phyloP scores from a whole-genome alignment of 371 early-diverging fungal species.

The Actinomortierella ambigua region DNA sequence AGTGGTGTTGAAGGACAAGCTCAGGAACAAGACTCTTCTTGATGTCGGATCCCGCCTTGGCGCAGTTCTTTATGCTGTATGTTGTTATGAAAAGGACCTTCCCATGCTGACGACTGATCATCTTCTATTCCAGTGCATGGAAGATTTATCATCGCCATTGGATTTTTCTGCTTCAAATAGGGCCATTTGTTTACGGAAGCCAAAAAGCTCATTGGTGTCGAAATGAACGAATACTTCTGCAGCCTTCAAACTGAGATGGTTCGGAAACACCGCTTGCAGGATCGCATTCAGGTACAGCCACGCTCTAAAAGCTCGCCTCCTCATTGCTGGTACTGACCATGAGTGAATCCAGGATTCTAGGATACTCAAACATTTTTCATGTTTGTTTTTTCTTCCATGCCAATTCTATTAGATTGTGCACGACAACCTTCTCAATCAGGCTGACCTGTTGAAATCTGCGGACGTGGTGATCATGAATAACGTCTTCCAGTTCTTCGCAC shows the following conservation, averaged over 20 bases:
- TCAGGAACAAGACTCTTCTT: slow-evolving; percentile 58
- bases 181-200: slow-evolving; percentile 63
- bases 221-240: slow-evolving; percentile 67
- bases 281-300: slow-evolving; percentile 57
- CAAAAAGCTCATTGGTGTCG: slow-evolving; percentile 62
- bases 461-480: slow-evolving; percentile 68
- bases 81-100: slow-evolving; percentile 11
- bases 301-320: background rate
- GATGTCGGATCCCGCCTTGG: slow-evolving; percentile 72
- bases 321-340: no score
- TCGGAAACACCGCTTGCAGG: slow-evolving; percentile 59
- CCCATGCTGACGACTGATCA: no score
- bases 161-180: slow-evolving; percentile 22
- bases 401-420: slow-evolving; percentile 49
- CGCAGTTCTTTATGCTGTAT: slow-evolving; percentile 67
- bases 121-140: no score
- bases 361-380: no score
- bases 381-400: no score
- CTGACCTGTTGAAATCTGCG: slow-evolving; percentile 52
- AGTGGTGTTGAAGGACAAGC: slow-evolving; percentile 53
- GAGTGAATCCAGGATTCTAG: no score
- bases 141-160: background rate
- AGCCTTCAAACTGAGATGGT: slow-evolving; percentile 61
- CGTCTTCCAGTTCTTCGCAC: slow-evolving; percentile 69
- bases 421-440: slow-evolving; percentile 55